Evolutionary conservation across 1,284 basidiomycete genomes (phyloP).

Genomic region (Coniferiporia sulphurascens): DNA sequence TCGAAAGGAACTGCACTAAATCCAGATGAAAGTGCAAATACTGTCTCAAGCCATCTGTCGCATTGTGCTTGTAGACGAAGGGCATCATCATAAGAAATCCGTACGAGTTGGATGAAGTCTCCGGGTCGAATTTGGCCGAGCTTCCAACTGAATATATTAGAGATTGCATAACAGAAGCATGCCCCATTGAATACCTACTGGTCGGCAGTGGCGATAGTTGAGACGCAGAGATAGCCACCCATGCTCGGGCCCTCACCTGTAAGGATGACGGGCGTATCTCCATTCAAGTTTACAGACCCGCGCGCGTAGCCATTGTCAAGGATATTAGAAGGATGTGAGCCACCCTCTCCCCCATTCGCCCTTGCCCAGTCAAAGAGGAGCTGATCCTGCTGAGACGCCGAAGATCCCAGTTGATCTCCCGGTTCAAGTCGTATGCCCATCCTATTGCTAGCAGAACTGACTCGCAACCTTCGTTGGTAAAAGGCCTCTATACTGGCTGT

Average conservation of each 20-base stretch:
- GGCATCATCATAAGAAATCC: constrained; percentile 41
- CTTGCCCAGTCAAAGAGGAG: constrained; percentile 56
- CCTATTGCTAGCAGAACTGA: constrained; percentile 55
- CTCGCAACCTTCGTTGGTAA: constrained; percentile 45
- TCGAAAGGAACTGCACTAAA: constrained; percentile 8
- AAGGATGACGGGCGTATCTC: constrained; percentile 68
- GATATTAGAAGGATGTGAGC: constrained; percentile 69
- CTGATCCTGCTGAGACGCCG: constrained; percentile 33
- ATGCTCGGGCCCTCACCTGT: constrained; percentile 61
- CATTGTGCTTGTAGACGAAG: constrained; percentile 25
- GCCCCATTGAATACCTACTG: constrained; percentile 32
- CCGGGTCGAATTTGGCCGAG: constrained; percentile 57
- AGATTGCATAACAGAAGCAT: neutral
- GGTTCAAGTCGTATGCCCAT: constrained; percentile 45
- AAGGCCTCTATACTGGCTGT: constrained; percentile 42
- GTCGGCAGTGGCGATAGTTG: constrained; percentile 47
- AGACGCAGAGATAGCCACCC: constrained; percentile 58
- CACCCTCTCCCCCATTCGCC: constrained; percentile 61
- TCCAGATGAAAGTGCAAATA: constrained; percentile 20
- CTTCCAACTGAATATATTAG: constrained; percentile 47
- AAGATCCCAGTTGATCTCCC: constrained; percentile 20
- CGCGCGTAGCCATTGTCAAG: constrained; percentile 63
- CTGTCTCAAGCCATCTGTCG: constrained; percentile 30
- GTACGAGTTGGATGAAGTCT: constrained; percentile 43
- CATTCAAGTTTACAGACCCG: constrained; percentile 62